Base-by-base conservation (phyloP, 176 grass and related monocot species). In the Pontederia paniculata region DNA sequence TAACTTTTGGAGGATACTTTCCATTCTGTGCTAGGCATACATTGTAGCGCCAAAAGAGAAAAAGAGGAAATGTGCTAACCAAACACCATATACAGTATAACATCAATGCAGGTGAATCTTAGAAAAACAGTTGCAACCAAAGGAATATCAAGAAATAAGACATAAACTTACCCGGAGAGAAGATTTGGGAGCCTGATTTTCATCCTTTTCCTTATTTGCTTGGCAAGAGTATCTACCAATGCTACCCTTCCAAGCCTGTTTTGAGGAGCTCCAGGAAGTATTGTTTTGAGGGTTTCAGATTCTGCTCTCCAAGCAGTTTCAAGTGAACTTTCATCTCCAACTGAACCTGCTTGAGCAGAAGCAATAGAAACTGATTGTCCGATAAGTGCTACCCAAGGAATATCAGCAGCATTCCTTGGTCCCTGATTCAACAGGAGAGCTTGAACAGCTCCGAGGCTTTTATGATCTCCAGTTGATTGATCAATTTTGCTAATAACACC, bases 401-500 rank as follows among this genome's bases (percentile, higher is more conserved):
- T 88, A 52, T 88, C 83, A 20, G 74, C 70, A 45, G 80, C 58
- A 69, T 69, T 88, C 57, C 77, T 78, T 67, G 88, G 88, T 11
- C 88, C 83, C 81, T 88, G 77, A 49, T 74, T 71, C 41, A 62
- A 57, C 60, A 94, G 80, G 21, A 94, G 69, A 23, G 83, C 80
- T 68, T 78, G 83, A 52, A 94, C 88, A 65, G 88, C 88, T 41
- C 70, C 70, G 45, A 94, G 70, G 66, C 65, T 73, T 83, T 81
- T 94, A 66, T 79, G 83, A 22, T 94, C 88, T 59, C 62, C 79
- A 57, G 83, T 67, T 67, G 80, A 76, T 58, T 88, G 88, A 78
- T 94, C 88, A 52, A 81, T 65, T 82, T 94, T 94, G 66, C 88
- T 88, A 52, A 94, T 73, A 59, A 94, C 67, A 53, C 88, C 88